These are phyloP conservation scores for Pyrenophora tritici-repentis DNA, from an alignment of 2,329 filamentous ascomycete species.

Conservation along the genomic window DNA sequence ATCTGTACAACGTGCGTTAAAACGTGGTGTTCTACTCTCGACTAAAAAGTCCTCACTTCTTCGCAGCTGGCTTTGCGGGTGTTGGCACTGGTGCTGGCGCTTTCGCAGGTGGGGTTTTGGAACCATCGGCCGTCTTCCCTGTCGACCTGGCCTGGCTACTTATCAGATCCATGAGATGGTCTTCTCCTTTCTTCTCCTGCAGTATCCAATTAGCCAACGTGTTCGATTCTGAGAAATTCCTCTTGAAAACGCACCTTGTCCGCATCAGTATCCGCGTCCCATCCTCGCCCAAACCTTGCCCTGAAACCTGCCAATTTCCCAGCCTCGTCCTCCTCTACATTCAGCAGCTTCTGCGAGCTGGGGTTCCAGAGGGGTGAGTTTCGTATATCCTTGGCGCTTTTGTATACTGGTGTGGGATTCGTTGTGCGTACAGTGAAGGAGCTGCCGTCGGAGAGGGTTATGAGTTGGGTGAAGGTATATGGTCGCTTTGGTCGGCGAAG, in stretches of 20 bases:
- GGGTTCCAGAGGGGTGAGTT: constrained; percentile 95
- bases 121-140: constrained; percentile 19
- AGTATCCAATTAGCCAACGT: constrained; percentile 1
- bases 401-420: constrained; percentile 67
- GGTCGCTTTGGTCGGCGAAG: constrained; percentile 86
- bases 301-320: constrained; percentile 87
- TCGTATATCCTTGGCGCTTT: constrained; percentile 77
- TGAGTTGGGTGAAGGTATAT: constrained; percentile 95
- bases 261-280: constrained; percentile 61
- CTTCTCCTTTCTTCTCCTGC: constrained; percentile 25
- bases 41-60: constrained; percentile 8
- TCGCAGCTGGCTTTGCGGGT: constrained; percentile 13
- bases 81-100: constrained; percentile 14
- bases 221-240: not conserved
- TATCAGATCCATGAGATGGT: constrained; percentile 41
- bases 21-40: not conserved
- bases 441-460: constrained; percentile 89
- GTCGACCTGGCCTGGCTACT: constrained; percentile 29
- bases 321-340: constrained; percentile 93
- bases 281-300: constrained; percentile 79
- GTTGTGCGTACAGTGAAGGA: constrained; percentile 82
- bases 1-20: not conserved
- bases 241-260: constrained; percentile 10
- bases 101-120: constrained; percentile 23
- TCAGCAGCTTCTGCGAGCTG: constrained; percentile 75